Evolutionary conservation across 2,329 filamentous ascomycete species (phyloP), one percentile per base, ranked within the genome.

Genomic region (Apiospora rasikravindrae): DNA sequence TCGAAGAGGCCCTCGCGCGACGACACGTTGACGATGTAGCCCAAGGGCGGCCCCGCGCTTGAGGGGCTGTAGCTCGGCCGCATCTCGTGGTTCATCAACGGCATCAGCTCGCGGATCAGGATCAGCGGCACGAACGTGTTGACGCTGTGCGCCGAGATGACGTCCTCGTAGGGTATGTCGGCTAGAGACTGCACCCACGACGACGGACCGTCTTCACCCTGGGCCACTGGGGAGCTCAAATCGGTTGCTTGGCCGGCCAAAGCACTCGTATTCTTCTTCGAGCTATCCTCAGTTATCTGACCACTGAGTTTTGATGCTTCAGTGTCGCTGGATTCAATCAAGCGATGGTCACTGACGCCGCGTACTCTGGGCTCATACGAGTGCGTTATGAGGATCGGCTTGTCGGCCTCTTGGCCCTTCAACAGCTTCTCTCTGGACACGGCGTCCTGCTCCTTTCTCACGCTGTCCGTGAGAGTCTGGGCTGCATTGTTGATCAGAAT

Each of bases 401-500:
- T 64, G 10, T 64, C 57, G 11, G 19, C 14, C 14, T n/a, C 29
- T 14, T 40, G 33, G 4, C 33, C 57, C 4, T 69, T 37, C 13
- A 79, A 49, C 14, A 72, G 33, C 24, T 72, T 71, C 57, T 80
- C 79, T n/a, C 75, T 72, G 19, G 73, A 67, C 13, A 83, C 76
- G 0, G 79, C 79, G 26, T 40, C 73, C n/a, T 75, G 51, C 66
- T 83, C 81, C 42, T 76, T 78, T 47, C 73, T 71, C 13, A 81
- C 57, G 10, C 79, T 77, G 61, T 83, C 82, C 0, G 81, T 82
- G 51, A 82, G 72, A 0, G 81, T 83, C 73, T 83, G 82, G 4
- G 82, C 82, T 1, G 82, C 82, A 68, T 83, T 83, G 67, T 83
- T 83, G 74, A 83, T 78, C 64, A 83, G 69, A 8, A 83, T 77